Evolutionary conservation across 2,329 filamentous ascomycete species (phyloP).

Genomic region (Plectosphaerella sp.): DNA sequence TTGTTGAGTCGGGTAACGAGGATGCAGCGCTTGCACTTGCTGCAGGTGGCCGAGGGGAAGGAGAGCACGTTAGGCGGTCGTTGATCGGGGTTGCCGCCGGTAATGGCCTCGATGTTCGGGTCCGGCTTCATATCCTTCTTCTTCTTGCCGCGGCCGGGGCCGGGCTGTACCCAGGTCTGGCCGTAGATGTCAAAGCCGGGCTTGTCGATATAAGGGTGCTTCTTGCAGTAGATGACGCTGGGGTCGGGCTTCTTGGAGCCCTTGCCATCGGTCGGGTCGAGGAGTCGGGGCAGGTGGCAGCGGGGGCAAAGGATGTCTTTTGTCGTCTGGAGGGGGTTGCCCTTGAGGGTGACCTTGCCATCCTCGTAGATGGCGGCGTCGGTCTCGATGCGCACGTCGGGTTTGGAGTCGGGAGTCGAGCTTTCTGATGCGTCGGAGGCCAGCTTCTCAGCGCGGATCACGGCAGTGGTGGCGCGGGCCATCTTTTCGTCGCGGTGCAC

Average conservation of each 20-base stretch:
- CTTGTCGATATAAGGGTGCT: slow-evolving; percentile 72
- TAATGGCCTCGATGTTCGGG: slow-evolving; percentile 40
- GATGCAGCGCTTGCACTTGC: slow-evolving; percentile 63
- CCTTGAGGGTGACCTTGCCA: slow-evolving; percentile 63
- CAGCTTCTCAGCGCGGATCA: slow-evolving; percentile 60
- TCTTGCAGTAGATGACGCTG: slow-evolving; percentile 71
- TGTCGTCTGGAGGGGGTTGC: slow-evolving; percentile 68
- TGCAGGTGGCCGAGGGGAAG: slow-evolving; percentile 62
- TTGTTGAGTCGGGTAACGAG: slow-evolving; percentile 62
- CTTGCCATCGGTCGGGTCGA: slow-evolving; percentile 68
- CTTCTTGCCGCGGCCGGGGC: slow-evolving; percentile 68
- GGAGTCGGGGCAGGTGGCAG: slow-evolving; percentile 69
- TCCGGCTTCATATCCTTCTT: slow-evolving; percentile 70
- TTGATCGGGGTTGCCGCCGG: slow-evolving; percentile 40
- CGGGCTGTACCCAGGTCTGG: slow-evolving; percentile 72
- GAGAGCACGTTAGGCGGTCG: slow-evolving; percentile 58
- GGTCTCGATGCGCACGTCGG: slow-evolving; percentile 57
- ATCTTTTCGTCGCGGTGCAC: slow-evolving; percentile 76
- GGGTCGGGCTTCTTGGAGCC: slow-evolving; percentile 63
- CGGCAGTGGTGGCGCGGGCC: slow-evolving; percentile 61
- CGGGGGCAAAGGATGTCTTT: slow-evolving; percentile 68
- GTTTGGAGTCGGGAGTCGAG: slow-evolving; percentile 46
- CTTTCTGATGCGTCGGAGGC: slow-evolving; percentile 51
- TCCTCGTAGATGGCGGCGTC: slow-evolving; percentile 68
- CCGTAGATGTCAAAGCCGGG: slow-evolving; percentile 77